These are phyloP conservation scores for Porcisia hertigi DNA, from an alignment of 208 protist species.

Conservation along the genomic window DNA sequence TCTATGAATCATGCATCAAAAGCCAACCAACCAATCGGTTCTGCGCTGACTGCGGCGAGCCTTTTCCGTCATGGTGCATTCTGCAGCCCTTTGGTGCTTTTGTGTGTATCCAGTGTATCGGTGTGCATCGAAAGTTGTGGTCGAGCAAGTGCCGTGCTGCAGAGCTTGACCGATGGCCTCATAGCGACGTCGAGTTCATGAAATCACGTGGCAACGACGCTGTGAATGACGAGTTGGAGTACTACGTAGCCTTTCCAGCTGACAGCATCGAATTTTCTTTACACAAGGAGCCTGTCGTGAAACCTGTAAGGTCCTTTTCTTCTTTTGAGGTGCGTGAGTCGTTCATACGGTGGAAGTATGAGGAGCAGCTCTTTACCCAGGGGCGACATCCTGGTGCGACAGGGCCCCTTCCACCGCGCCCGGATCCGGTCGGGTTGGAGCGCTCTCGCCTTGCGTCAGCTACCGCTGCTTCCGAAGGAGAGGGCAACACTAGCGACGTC, in stretches of 20 bases:
- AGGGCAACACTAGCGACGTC: conserved; percentile 4
- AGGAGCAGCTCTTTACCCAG: conserved; percentile 51
- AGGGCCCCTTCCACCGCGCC: conserved; percentile 11
- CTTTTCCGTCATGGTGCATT: conserved; percentile 66
- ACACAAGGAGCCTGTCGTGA: conserved; percentile 27
- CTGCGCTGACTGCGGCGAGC: conserved; percentile 66
- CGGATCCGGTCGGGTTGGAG: conserved; percentile 28
- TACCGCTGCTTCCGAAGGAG: neutral
- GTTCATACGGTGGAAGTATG: conserved; percentile 71
- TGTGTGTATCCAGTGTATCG: conserved; percentile 78
- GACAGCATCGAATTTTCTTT: conserved; percentile 34
- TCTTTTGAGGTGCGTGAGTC: conserved; percentile 41
- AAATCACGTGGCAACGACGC: conserved; percentile 50
- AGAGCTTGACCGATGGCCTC: conserved; percentile 69
- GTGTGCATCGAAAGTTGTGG: conserved; percentile 78
- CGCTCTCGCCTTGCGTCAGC: conserved; percentile 7
- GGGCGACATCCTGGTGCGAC: conserved; percentile 24
- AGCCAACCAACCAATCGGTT: conserved; percentile 36
- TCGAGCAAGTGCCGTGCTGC: conserved; percentile 63
- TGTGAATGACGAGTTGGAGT: conserved; percentile 74
- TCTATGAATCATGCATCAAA: conserved; percentile 45
- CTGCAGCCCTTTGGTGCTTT: conserved; percentile 70
- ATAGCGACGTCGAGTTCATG: conserved; percentile 60
- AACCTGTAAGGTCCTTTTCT: conserved; percentile 39
- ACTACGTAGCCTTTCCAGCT: conserved; percentile 34